Conservation (phyloP, 2,329 filamentous ascomycete genomes). For the Paraphaeosphaeria sporulosa region DNA sequence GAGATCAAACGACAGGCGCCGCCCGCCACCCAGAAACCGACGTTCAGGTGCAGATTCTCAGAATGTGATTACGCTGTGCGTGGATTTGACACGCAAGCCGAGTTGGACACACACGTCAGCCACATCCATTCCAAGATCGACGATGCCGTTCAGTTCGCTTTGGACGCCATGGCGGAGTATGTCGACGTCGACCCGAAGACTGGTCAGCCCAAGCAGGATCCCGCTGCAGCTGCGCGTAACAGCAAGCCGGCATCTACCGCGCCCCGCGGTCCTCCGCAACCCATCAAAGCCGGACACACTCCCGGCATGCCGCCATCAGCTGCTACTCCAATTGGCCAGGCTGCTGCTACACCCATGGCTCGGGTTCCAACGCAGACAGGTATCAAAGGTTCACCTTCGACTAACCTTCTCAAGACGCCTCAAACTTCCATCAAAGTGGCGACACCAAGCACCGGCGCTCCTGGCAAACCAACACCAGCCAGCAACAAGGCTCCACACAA, state of each 20-base stretch:
- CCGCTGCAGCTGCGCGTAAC: slow-evolving; percentile 30
- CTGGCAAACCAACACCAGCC: slow-evolving; percentile 43
- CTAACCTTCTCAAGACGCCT: slow-evolving; percentile 49
- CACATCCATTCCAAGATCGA: slow-evolving; percentile 62
- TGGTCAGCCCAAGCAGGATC: slow-evolving; percentile 43
- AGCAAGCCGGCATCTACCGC: slow-evolving; percentile 32
- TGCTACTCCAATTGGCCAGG: slow-evolving; percentile 45
- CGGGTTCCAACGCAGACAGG: slow-evolving; percentile 48
- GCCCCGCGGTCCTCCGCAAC: slow-evolving; percentile 33
- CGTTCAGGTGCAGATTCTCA: slow-evolving; percentile 61
- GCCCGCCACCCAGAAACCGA: slow-evolving; percentile 53
- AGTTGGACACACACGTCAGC: slow-evolving; percentile 62
- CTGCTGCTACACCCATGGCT: slow-evolving; percentile 47
- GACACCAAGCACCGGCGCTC: slow-evolving; percentile 43
- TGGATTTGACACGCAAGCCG: slow-evolving; percentile 63
- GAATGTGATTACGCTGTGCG: slow-evolving; percentile 62
- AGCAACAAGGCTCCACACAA: slow-evolving; percentile 37
- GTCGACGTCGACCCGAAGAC: slow-evolving; percentile 59
- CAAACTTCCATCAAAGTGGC: slow-evolving; percentile 43
- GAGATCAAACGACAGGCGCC: slow-evolving; percentile 56
- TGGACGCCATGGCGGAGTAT: slow-evolving; percentile 60
- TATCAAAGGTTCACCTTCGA: slow-evolving; percentile 47
- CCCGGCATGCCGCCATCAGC: slow-evolving; percentile 40
- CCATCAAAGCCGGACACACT: slow-evolving; percentile 45
- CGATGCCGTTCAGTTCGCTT: slow-evolving; percentile 63